Percentiles rank a stretch among this genome's conserved stretches.
Conservation (phyloP, 805 yeast species). For the Yueomyces sinensis region DNA sequence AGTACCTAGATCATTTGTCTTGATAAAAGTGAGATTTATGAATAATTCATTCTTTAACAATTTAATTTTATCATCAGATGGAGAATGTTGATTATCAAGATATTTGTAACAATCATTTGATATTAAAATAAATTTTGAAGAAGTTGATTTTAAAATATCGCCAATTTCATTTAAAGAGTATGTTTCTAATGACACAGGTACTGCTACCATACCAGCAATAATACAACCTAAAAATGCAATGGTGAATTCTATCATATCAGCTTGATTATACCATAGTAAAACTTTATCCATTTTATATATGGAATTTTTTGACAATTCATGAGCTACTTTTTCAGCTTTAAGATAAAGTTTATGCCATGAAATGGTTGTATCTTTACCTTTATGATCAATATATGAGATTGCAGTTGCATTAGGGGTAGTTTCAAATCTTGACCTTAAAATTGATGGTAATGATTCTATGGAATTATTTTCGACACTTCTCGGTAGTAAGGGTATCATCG, state of each 20-base stretch:
- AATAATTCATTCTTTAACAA: constrained; percentile 21
- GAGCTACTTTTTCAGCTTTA: constrained; percentile 79
- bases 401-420: constrained; percentile 58
- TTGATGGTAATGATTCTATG: constrained; percentile 52
- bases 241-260: constrained; percentile 74
- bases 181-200: constrained; percentile 72
- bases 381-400: constrained; percentile 53
- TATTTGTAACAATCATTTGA: constrained; percentile 70
- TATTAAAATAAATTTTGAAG: constrained; percentile 63
- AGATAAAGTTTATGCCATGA: constrained; percentile 84
- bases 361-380: constrained; percentile 71
- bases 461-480: constrained; percentile 45
- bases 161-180: constrained; percentile 51
- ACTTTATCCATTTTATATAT: constrained; percentile 75
- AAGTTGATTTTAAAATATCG: constrained; percentile 59
- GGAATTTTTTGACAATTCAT: constrained; percentile 32
- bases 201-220: constrained; percentile 86
- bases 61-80: constrained; percentile 19
- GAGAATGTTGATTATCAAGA: constrained; percentile 48
- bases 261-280: constrained; percentile 67
- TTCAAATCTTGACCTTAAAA: constrained; percentile 60
- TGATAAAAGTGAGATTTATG: constrained; percentile 27
- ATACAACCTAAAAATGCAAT: constrained; percentile 85
- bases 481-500: constrained; percentile 27
- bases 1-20: constrained; percentile 76